Conservation (phyloP, 495 filamentous ascomycete species). For the Elaphomyces granulatus region DNA sequence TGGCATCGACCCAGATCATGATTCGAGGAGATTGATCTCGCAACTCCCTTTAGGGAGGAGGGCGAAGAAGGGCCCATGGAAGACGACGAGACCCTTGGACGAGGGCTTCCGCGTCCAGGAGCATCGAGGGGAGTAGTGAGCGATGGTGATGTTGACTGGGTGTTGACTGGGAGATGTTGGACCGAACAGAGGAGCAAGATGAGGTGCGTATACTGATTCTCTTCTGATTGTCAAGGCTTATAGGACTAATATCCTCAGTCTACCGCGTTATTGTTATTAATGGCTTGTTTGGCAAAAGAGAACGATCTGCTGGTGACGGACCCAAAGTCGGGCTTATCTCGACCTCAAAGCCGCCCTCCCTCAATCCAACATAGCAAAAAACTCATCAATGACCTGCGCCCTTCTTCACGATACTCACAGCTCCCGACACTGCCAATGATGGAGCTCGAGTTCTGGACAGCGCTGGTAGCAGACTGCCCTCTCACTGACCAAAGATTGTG, state of each 20-base stretch:
- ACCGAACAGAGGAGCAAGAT: constrained; percentile 71
- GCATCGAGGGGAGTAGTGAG: constrained; percentile 25
- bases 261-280: constrained; percentile 78
- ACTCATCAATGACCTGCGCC: constrained; percentile 67
- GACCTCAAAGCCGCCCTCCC: constrained; percentile 53
- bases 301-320: constrained; percentile 80
- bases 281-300: constrained; percentile 93
- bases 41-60: not conserved
- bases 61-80: not conserved
- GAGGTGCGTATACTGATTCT: constrained; percentile 45
- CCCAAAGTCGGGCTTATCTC: constrained; percentile 57
- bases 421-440: constrained; percentile 88
- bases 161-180: constrained; percentile 71
- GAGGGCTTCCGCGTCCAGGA: constrained; percentile 7
- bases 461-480: constrained; percentile 86
- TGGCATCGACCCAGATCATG: no score
- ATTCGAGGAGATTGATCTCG: constrained; percentile 3
- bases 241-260: constrained; percentile 1
- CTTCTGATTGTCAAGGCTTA: not conserved
- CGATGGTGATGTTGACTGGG: constrained; percentile 32
- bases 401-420: constrained; percentile 71
- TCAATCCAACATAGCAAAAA: constrained; percentile 81
- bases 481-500: constrained; percentile 79
- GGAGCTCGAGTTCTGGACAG: constrained; percentile 95
- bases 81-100: no score